These are phyloP conservation scores for Corymbia citriodora DNA, from an alignment of 441 rosid species.

Conservation along the genomic window DNA sequence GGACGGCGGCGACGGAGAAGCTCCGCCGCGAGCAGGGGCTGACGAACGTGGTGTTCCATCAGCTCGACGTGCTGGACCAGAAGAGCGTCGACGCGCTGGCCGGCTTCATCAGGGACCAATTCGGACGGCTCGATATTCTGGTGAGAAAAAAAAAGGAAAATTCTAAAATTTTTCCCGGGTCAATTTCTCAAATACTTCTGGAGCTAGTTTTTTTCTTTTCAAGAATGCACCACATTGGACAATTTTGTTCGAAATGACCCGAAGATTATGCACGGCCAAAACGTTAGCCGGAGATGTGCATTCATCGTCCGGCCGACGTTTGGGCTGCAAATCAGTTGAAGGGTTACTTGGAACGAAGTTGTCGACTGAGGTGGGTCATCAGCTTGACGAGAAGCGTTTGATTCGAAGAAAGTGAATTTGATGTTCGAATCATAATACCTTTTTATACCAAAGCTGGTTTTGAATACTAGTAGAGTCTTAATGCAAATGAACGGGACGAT, in stretches of 20 bases:
- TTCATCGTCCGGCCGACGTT: not conserved
- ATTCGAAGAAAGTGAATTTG: not conserved
- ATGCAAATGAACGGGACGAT: not conserved
- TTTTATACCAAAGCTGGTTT: not conserved
- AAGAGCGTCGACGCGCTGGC: slow-evolving; percentile 22
- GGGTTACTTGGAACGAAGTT: not conserved
- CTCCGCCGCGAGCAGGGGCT: slow-evolving; percentile 35
- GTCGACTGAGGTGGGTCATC: not conserved
- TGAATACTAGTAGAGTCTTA: not conserved
- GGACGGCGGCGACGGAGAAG: slow-evolving; percentile 25
- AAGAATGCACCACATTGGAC: not conserved
- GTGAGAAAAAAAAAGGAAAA: slow-evolving; percentile 2
- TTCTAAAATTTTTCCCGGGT: not conserved
- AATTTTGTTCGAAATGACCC: not conserved
- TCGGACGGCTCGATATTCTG: slow-evolving; percentile 45
- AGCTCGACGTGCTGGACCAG: slow-evolving; percentile 44
- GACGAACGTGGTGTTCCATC: slow-evolving; percentile 36
- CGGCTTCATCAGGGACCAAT: slow-evolving; percentile 19
- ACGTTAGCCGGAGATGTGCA: not conserved
- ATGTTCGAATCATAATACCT: not conserved
- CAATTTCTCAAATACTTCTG: not conserved
- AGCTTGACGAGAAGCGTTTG: not conserved
- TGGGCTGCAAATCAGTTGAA: not conserved
- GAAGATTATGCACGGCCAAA: not conserved
- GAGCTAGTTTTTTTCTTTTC: not conserved